Conservation (phyloP, 192 early-diverging fungal genomes). For the Entomortierella chlamydospora region DNA sequence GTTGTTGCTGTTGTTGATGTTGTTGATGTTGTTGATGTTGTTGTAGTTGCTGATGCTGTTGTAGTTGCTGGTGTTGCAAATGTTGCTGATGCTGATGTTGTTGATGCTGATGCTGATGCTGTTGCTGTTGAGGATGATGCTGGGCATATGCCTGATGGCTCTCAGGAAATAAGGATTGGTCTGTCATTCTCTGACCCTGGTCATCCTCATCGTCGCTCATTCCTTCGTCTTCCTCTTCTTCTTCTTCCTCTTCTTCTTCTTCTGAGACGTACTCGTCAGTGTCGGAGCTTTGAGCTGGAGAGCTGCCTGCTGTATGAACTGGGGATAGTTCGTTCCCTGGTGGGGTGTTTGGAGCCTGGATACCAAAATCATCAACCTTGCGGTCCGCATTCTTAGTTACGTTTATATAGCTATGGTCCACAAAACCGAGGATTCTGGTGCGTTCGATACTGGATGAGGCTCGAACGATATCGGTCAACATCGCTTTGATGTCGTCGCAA, state of each 20-base stretch:
- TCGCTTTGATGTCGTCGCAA: constrained; percentile 45
- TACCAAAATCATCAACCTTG: constrained; percentile 9
- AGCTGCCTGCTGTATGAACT: constrained; percentile 15
- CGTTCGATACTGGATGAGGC: constrained; percentile 43
- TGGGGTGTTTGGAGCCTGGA: constrained; percentile 13
- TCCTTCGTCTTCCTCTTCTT: constrained; percentile 17
- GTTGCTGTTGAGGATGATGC: constrained; percentile 14
- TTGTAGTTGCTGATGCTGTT: constrained; percentile 13
- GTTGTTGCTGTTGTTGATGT: constrained; percentile 13
- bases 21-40: constrained; percentile 14
- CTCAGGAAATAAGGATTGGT: neutral
- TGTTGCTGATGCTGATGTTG: constrained; percentile 17
- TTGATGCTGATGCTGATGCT: neutral
- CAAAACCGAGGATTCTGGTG: constrained; percentile 7
- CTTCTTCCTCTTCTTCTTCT: constrained; percentile 21
- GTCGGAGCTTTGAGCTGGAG: constrained; percentile 18
- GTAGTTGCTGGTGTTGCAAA: too few relatives aligned
- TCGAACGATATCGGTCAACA: constrained; percentile 34
- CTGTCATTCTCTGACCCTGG: constrained; percentile 17
- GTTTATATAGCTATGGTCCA: constrained; percentile 9
- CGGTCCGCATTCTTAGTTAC: constrained; percentile 14
- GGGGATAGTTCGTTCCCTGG: constrained; percentile 40
- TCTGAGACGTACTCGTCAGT: constrained; percentile 19
- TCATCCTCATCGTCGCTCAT: constrained; percentile 14
- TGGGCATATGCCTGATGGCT: neutral